Percentiles rank a stretch among this genome's conserved stretches.
phyloP scores from a whole-genome alignment of 1,284 basidiomycete genomes.

The Grifola frondosa region DNA sequence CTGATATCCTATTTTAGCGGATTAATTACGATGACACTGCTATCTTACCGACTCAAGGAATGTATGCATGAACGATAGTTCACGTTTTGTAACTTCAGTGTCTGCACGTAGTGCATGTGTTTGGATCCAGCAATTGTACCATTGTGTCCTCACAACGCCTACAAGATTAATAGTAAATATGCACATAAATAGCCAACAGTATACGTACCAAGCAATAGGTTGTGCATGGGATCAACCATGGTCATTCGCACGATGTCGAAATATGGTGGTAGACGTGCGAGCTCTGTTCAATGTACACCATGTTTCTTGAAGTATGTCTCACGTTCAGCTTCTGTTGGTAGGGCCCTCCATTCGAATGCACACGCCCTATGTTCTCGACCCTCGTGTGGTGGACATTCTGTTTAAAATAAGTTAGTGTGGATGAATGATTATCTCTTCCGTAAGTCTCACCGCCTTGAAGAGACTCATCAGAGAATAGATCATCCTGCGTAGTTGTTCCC shows the following conservation, averaged over 20 bases:
- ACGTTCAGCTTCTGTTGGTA: slow-evolving; percentile 10
- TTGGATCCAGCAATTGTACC: slow-evolving; percentile 30
- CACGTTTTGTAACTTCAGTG: slow-evolving; percentile 20
- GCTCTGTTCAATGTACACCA: slow-evolving; percentile 30
- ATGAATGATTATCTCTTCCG: background rate
- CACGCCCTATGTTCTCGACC: slow-evolving; percentile 14
- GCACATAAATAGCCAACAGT: background rate
- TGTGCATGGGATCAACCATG: slow-evolving; percentile 37
- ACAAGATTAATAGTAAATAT: background rate
- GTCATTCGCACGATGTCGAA: slow-evolving; percentile 30
- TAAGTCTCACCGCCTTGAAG: slow-evolving; percentile 19
- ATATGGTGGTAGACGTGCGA: slow-evolving; percentile 31
- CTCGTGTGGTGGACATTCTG: slow-evolving; percentile 17
- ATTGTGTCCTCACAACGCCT: slow-evolving; percentile 32
- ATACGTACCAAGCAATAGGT: slow-evolving; percentile 30
- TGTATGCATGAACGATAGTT: slow-evolving; percentile 27
- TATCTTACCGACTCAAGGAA: slow-evolving; percentile 22
- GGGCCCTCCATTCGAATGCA: slow-evolving; percentile 13
- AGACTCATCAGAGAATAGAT: slow-evolving; percentile 17
- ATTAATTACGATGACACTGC: no score
- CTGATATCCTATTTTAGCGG: slow-evolving; percentile 12
- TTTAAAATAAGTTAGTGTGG: no score
- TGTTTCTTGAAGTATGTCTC: slow-evolving; percentile 20
- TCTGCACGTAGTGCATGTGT: slow-evolving; percentile 18
- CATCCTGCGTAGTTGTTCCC: background rate